These are phyloP conservation scores for Aspergillus pseudoterreus DNA, from an alignment of 2,329 filamentous ascomycete genomes.

Conservation along the genomic window DNA sequence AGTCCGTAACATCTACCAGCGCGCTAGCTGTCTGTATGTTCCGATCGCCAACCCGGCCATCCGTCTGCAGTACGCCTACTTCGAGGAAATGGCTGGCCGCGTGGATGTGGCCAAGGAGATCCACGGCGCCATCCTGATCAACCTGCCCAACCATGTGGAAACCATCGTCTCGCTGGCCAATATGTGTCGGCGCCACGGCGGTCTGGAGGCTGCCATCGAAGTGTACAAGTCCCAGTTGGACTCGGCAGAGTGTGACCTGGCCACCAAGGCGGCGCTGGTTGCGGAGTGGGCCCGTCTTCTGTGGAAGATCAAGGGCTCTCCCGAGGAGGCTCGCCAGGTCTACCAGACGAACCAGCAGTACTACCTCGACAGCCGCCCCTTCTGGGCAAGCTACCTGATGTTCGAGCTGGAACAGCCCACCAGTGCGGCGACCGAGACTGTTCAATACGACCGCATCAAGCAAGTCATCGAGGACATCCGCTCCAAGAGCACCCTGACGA, in stretches of 20 bases:
- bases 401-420: constrained; percentile 86
- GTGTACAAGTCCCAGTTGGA: constrained; percentile 80
- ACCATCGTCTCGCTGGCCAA: constrained; percentile 87
- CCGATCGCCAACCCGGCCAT: constrained; percentile 81
- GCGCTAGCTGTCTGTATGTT: constrained; percentile 79
- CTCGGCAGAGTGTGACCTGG: constrained; percentile 65
- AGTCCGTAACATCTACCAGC: constrained; percentile 84
- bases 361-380: constrained; percentile 79
- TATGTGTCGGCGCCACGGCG: constrained; percentile 75
- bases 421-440: constrained; percentile 58
- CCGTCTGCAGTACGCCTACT: constrained; percentile 87
- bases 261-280: constrained; percentile 80
- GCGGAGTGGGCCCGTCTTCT: constrained; percentile 83
- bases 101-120: constrained; percentile 78
- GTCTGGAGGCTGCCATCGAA: constrained; percentile 78
- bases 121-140: constrained; percentile 72
- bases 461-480: constrained; percentile 73
- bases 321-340: constrained; percentile 75
- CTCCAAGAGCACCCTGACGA: constrained; percentile 66
- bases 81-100: constrained; percentile 81
- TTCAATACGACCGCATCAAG: constrained; percentile 72
- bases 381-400: constrained; percentile 84
- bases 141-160: constrained; percentile 77
- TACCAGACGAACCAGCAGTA: constrained; percentile 79
- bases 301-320: constrained; percentile 81